Evolutionary conservation across 2,329 filamentous ascomycete species (phyloP), one percentile per base, ranked within the genome.

Genomic region (Neurospora crassa): DNA sequence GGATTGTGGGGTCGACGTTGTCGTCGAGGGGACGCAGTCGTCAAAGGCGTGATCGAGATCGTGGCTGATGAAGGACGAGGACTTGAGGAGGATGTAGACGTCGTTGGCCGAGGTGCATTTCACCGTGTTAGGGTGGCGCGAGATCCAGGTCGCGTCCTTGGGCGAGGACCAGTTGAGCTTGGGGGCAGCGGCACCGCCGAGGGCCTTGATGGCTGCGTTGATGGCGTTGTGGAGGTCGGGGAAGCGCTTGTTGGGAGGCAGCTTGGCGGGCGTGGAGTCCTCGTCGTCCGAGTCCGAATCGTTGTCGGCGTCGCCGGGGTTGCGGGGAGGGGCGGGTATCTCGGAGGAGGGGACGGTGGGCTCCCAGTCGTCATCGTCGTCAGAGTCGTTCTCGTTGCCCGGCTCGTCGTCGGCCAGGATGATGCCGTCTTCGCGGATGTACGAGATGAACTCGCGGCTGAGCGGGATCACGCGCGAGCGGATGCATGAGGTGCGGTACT

Each of bases 121-220:
- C 82, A 97, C 91, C 67, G 92, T 96, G 81, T 99, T 99, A 77
- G 90, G 81, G 86, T 95, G 79, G 82, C 81, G 90, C 81, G 87
- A 89, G 80, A 99, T 97, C 91, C 94, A 97, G 29, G 92, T 93
- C 10, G 96, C 96, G 79, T 99, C 96, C 80, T 97, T 97, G 4
- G 96, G 96, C 4, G 94, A 91, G 6, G 94, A 97, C 96, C 96
- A 99, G 83, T 98, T 98, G 67, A 99, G 84, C 81, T 99, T 99
- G 0, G 96, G 96, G 1, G 92, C 90, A 10, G 97, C 94, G 72
- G 90, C 89, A 72, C 95, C 95, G 18, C 93, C 94, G 0, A 98
- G 87, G 76, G 94, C 91, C 14, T 85, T 81, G 73, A 99, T 97
- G 59, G 88, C 92, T 34, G 88, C 84, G 79, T 90, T 91, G 79